Evolutionary conservation across 2,329 filamentous ascomycete species (phyloP).

Genomic region (Colletotrichum euphorbiae): DNA sequence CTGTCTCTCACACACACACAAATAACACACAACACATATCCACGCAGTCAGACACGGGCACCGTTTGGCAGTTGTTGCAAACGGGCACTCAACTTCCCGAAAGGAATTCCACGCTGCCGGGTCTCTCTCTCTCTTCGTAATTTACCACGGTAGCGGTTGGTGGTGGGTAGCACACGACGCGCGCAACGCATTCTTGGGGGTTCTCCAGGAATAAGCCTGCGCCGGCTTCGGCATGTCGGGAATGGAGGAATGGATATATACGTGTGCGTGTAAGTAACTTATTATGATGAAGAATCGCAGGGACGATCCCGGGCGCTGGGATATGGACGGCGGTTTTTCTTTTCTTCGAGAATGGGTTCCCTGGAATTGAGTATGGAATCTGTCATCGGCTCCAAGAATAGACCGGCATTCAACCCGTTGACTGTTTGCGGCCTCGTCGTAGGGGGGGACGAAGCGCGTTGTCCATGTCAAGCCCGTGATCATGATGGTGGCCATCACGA

Average conservation of each 20-base stretch:
- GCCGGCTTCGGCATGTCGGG: conserved; percentile 11
- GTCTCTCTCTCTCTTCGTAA: too few relatives aligned
- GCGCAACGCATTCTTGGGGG: not conserved
- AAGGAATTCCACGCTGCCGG: too few relatives aligned
- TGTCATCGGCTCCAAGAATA: not conserved
- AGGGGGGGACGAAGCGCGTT: conserved; percentile 15
- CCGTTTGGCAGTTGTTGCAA: not conserved
- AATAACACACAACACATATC: not conserved
- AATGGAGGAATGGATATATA: not conserved
- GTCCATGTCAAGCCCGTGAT: not conserved
- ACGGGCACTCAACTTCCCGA: not conserved
- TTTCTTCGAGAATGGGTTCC: not conserved
- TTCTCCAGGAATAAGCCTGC: not conserved
- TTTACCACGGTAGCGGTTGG: too few relatives aligned
- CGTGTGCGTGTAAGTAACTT: not conserved
- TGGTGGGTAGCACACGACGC: too few relatives aligned
- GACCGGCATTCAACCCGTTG: not conserved
- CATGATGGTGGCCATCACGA: conserved; percentile 10
- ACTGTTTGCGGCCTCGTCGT: conserved; percentile 7
- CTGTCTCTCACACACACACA: too few relatives aligned
- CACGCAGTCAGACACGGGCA: not conserved
- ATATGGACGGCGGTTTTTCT: conserved; percentile 1
- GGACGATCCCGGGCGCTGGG: not conserved
- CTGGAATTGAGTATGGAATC: not conserved
- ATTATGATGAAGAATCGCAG: not conserved